Base-by-base conservation (phyloP, 345 rosid species). In the Eucalyptus paniculata region DNA sequence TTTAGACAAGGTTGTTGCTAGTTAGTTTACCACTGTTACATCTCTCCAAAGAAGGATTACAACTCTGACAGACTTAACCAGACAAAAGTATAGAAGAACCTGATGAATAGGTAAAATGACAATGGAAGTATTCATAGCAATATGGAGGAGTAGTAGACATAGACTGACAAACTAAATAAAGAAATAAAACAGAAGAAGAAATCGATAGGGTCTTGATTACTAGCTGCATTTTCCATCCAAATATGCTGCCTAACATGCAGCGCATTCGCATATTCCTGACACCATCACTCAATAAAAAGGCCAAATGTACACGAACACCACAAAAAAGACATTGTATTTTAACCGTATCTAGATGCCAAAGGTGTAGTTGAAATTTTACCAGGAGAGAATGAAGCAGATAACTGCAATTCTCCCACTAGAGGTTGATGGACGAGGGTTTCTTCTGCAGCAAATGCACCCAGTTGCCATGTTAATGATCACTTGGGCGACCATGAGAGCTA, bases 381-480 rank as follows among this genome's bases (percentile, higher is more conserved):
- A 98, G 86, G 97, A 98, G 93, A 94, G 92, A 90, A 95, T 92
- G 80, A 93, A 98, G 95, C 94, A 94, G 89, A 94, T 86, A 88
- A 96, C 89, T 77, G 99, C 93, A 60, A 94, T 67, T 32, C 92
- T 93, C 97, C 98, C 94, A 88, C 94, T 93, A 86, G 95, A 92
- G 90, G 91, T 93, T 13, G 96, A 94, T 89, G 94, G 92, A 86
- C 90, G 87, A 67, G 93, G 93, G 87, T 92, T 91, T 92, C 94
- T 94, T 92, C 90, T 94, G 94, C 98, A 97, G 92, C 98, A 97
- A 89, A 96, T 47, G 91, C 99, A 97, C 28, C 99, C 97, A 45
- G 93, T 94, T 80, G 96, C 93, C 21, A 92, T 90, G 82, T 92
- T 97, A 6, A 91, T 92, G 51, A 93, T 91, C 40, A 97, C 91